phyloP scores from a whole-genome alignment of 805 yeast species.

The Hanseniaspora taiwanica region DNA sequence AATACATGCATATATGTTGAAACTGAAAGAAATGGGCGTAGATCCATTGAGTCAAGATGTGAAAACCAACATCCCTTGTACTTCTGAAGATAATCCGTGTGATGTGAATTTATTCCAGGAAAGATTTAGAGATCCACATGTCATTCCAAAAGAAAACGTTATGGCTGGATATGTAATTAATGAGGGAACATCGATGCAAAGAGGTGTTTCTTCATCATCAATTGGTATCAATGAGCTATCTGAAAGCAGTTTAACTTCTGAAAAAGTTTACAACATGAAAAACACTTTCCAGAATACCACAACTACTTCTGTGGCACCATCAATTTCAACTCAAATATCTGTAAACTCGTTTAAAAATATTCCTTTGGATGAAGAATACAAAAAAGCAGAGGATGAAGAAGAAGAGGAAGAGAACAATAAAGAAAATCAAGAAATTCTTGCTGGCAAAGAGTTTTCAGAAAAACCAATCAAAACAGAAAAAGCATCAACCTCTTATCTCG shows the following conservation, averaged over 20 bases:
- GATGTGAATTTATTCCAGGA: constrained; percentile 13
- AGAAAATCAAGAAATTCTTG: not conserved
- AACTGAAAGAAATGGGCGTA: constrained; percentile 32
- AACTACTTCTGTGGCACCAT: too few relatives aligned
- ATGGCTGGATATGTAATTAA: constrained; percentile 17
- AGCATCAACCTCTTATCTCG: constrained; percentile 27
- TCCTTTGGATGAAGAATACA: not conserved
- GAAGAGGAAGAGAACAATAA: not conserved
- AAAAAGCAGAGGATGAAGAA: not conserved
- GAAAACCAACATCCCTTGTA: constrained; percentile 17
- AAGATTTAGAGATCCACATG: constrained; percentile 11
- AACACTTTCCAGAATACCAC: too few relatives aligned
- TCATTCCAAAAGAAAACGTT: constrained; percentile 12
- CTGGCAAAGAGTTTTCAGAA: not conserved
- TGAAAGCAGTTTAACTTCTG: not conserved
- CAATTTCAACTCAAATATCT: too few relatives aligned
- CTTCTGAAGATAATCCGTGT: constrained; percentile 17
- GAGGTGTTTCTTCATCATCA: not conserved
- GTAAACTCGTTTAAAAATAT: too few relatives aligned
- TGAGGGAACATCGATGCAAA: constrained; percentile 14
- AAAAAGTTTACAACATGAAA: not conserved
- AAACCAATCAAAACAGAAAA: too few relatives aligned
- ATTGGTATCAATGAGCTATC: not conserved
- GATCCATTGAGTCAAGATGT: constrained; percentile 17
- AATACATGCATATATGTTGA: constrained; percentile 40